Evolutionary conservation across 208 protist genomes (phyloP).

Genomic region (Porcisia deanei): DNA sequence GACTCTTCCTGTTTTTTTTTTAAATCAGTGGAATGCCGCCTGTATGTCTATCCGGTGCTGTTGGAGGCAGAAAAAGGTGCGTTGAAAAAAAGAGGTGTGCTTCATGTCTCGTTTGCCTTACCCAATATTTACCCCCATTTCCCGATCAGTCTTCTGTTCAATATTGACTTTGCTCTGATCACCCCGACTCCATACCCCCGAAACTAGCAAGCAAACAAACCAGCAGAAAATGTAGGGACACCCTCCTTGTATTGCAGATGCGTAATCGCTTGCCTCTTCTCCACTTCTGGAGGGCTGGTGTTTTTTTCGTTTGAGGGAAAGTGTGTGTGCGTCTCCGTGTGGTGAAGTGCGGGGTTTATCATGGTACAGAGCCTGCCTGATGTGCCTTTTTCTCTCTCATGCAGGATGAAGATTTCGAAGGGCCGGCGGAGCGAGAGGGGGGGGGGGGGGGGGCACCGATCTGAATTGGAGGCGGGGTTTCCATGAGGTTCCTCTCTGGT

Average conservation of each 20-base stretch:
- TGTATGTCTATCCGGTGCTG: background rate
- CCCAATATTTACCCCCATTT: conserved; percentile 1
- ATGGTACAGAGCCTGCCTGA: background rate
- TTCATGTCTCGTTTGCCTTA: background rate
- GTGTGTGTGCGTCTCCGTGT: no score
- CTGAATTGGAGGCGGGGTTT: background rate
- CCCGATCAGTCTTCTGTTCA: conserved; percentile 1
- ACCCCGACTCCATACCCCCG: background rate
- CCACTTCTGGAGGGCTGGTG: no score
- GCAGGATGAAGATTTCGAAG: background rate
- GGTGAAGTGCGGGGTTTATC: background rate
- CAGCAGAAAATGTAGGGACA: background rate
- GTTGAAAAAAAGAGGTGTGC: background rate
- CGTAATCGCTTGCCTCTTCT: background rate
- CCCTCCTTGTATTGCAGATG: background rate
- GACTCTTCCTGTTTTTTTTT: background rate
- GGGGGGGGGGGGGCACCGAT: no score
- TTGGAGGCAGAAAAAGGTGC: background rate
- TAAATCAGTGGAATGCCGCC: background rate
- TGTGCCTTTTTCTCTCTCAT: background rate
- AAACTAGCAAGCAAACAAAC: no score
- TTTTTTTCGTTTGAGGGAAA: background rate
- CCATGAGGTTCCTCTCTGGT: background rate
- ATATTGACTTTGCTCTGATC: conserved; percentile 1
- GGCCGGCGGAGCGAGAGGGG: no score